A percentile compares a stretch with the other conserved stretches of the same genome.
Evolutionary conservation across 305 asterid species (phyloP).

Genomic region (Ilex paraguariensis): DNA sequence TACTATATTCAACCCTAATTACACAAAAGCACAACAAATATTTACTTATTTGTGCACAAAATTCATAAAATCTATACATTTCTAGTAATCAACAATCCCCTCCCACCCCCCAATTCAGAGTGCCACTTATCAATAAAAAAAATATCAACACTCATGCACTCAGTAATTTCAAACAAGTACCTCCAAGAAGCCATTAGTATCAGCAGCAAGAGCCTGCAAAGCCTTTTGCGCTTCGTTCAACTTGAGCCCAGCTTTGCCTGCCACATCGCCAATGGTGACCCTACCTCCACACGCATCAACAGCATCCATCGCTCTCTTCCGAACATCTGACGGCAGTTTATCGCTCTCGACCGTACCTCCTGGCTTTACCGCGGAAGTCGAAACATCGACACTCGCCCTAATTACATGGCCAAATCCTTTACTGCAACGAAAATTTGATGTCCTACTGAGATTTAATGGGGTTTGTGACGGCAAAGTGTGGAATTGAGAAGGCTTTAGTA

Average conservation of each 20-base stretch:
- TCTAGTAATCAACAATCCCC: too few species aligned
- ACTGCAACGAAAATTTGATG: conserved; percentile 6
- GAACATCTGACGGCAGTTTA: conserved; percentile 66
- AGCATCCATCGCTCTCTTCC: conserved; percentile 86
- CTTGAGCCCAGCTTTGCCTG: conserved; percentile 87
- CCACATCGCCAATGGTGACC: conserved; percentile 92
- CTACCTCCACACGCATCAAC: conserved; percentile 80
- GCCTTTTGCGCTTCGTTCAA: conserved; percentile 86
- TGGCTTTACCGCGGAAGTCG: conserved; percentile 42
- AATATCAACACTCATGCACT: too few species aligned
- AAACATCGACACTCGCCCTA: conserved; percentile 52
- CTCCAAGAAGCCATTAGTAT: conserved; percentile 90
- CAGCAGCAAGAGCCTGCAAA: conserved; percentile 96
- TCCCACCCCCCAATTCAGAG: neutral
- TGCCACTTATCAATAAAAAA: neutral
- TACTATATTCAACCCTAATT: too few species aligned
- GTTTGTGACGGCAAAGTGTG: conserved; percentile 21
- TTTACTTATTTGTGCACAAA: too few species aligned
- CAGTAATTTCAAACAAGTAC: conserved; percentile 22
- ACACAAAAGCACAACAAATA: too few species aligned
- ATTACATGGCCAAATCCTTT: conserved; percentile 18
- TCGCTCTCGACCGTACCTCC: conserved; percentile 88
- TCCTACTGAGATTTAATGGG: conserved; percentile 3
- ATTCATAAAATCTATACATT: too few species aligned
- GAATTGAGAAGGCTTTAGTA: conserved; percentile 22